Evolutionary conservation across 1,284 basidiomycete genomes (phyloP), one percentile per base, ranked within the genome.

Genomic region (Apiotrichum porosum): DNA sequence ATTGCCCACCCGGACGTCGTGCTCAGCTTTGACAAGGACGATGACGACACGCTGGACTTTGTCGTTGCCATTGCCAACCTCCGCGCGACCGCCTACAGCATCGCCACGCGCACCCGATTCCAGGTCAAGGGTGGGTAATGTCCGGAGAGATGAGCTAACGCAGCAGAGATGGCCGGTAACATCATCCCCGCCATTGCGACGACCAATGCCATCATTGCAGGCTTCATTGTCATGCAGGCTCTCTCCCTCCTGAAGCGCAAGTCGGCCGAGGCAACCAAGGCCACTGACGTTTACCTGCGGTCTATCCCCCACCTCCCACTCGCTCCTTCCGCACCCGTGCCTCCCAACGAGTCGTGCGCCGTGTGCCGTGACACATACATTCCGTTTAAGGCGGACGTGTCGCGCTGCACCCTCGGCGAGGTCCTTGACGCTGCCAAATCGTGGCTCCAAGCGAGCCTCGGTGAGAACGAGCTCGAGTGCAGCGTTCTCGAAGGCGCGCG

Each of bases 141-240:
- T 17, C 19, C n/a, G 4, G 4, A 2, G 8, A 37, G 3, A 14
- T 15, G 0, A 42, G 46, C 54, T 62, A 38, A 58, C 57, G 24
- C 18, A 23, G n/a, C 66, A 92, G 92, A 97, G 75, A 97, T 97
- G 88, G 95, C 95, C 0, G 94, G 95, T 12, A 99, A 98, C 75
- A 98, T 98, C 68, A 97, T 95, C 54, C 95, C 95, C 1, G 95
- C 95, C 2, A 97, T 98, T 60, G 95, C 95, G 2, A 97, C 95
- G 0, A 99, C 95, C 9, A 99, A 99, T 70, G 95, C 95, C 13
- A 88, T 98, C 71, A 84, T 97, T 56, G 87, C 95, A 0, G 95
- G 93, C 0, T 77, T 95, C 30, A 89, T 97, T 59, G 91, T 97
- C 15, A 79, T 97, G 40, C 93, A 97, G 72, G 88, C 92, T 0